Base-by-base conservation (phyloP, 305 asterid genomes). In the Solanum hybrid region DNA sequence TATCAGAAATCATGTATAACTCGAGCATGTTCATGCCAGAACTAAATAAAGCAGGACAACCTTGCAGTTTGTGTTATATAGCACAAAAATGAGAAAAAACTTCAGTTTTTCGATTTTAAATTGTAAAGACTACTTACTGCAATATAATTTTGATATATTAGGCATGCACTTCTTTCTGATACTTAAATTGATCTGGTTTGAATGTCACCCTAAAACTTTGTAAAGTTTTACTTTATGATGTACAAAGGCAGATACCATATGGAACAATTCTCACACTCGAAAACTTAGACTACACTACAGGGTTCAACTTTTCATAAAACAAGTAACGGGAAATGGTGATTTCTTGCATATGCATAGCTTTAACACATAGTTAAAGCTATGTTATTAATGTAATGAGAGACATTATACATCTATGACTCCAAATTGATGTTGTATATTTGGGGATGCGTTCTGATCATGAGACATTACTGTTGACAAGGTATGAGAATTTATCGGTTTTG, bases 381-480 rank as follows among this genome's bases (percentile, higher is more conserved):
- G 24, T 2, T 66, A 45, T 27, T 14, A 56, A 17, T 82, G 3
- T 82, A 19, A 45, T 17, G 40, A 29, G 17, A 82, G 37, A 51
- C 31, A 51, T 17, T 38, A 84, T 45, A 51, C 38, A 51, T 84
- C 38, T 45, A 15, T 51, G 40, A 51, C 87, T 84, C 31, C 75
- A 84, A 84, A 29, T 17, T 82, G 87, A 82, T 51, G 87, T 51
- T 19, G 75, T 45, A 84, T 84, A 51, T 51, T 84, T 84, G 87
- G 87, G 75, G 87, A 84, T 84, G 87, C 42, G 13, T 84, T 51
- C 87, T 84, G 72, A 82, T 82, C 87, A 19, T 3, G 42, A 84
- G 75, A 51, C 42, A 6, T 15, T 51, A 51, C 75, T 56, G 12
- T 51, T 84, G 87, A 26, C 42, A 31, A 51, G 42, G 75, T 84